These are phyloP conservation scores for Mallotus japonicus DNA, from an alignment of 441 rosid genomes.

Conservation along the genomic window DNA sequence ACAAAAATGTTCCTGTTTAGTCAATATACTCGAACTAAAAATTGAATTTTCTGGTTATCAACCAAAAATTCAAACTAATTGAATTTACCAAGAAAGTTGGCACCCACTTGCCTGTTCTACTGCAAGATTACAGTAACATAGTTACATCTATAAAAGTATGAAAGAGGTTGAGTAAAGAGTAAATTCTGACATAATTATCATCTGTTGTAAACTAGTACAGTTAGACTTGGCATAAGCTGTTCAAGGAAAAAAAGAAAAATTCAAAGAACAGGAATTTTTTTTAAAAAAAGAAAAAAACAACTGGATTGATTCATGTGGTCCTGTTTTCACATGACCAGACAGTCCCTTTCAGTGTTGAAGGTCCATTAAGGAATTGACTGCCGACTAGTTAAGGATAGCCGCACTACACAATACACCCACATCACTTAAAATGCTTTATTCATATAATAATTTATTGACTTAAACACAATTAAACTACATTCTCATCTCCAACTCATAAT, in stretches of 20 bases:
- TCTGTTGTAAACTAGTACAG: not conserved
- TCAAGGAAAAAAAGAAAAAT: not conserved
- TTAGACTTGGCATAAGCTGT: not conserved
- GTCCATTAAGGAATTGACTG: conserved; percentile 6
- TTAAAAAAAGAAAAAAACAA: conserved; percentile 7
- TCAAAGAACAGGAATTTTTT: conserved; percentile 1
- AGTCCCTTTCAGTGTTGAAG: conserved; percentile 10
- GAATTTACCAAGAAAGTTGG: not conserved
- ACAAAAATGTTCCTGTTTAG: too few species aligned
- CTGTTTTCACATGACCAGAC: conserved; percentile 2
- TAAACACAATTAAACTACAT: too few species aligned
- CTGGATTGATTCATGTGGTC: conserved; percentile 10
- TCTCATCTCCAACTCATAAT: too few species aligned
- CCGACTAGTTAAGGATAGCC: not conserved
- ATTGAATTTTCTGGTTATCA: too few species aligned
- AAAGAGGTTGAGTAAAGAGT: not conserved
- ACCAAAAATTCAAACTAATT: not conserved
- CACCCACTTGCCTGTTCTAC: not conserved
- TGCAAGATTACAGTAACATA: not conserved
- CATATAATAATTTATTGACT: not conserved
- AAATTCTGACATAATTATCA: not conserved
- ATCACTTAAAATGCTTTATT: not conserved
- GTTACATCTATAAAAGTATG: not conserved
- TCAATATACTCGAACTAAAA: too few species aligned
- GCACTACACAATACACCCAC: not conserved